Evolutionary conservation across 305 asterid species (phyloP).

Genomic region (Fraxinus latifolia): DNA sequence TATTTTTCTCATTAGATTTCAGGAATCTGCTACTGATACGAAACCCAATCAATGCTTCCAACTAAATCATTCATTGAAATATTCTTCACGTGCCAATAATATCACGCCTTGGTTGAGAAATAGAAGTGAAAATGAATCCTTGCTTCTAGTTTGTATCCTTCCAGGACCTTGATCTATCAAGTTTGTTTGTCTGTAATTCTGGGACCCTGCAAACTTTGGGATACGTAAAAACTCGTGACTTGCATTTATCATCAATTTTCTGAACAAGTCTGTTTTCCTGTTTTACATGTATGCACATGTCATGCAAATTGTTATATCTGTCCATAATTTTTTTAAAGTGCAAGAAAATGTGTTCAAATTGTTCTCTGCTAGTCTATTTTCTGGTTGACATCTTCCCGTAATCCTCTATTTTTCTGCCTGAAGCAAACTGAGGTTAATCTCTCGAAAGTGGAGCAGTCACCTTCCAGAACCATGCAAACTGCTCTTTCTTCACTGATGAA

Average conservation of each 20-base stretch:
- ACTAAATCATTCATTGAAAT: background rate
- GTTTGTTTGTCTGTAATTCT: background rate
- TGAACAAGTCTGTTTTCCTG: background rate
- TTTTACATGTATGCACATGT: background rate
- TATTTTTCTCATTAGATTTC: background rate
- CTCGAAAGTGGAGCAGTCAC: slow-evolving; percentile 88
- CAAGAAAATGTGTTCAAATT: slow-evolving; percentile 1
- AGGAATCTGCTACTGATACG: background rate
- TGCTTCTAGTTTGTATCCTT: background rate
- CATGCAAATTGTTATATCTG: background rate
- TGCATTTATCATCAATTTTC: background rate
- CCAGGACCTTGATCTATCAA: background rate
- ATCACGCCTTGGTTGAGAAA: background rate
- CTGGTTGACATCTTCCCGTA: slow-evolving; percentile 1
- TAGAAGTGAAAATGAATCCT: background rate
- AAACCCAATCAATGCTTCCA: background rate
- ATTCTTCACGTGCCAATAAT: background rate
- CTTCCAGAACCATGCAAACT: slow-evolving; percentile 60
- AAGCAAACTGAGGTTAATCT: slow-evolving; percentile 61
- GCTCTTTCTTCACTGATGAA: slow-evolving; percentile 61
- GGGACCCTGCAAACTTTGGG: background rate
- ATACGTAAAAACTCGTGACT: background rate
- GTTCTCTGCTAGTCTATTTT: slow-evolving; percentile 1
- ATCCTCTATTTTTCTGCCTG: slow-evolving; percentile 15
- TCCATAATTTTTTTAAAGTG: slow-evolving; percentile 10